A percentile compares a stretch with the other conserved stretches of the same genome.
Conservation (phyloP, 129 eudicot species). For the Helianthus annuus region HanXRQr2.0-SUNRISE NC_035436.2:4054739-4055238, state of each 20-base stretch:
- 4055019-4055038: conserved; percentile 1
- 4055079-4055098: neutral
- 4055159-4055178: neutral
- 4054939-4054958: neutral
- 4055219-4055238: conserved; percentile 17
- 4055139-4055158: neutral
- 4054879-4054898: neutral
- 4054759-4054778: conserved; percentile 4
- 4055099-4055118: conserved; percentile 6
- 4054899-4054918: neutral
- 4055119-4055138: neutral
- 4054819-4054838: neutral
- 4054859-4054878: neutral
- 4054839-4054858: conserved; percentile 13
- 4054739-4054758: neutral
- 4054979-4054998: neutral
- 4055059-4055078: neutral
- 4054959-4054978: neutral
- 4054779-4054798: neutral
- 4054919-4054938: neutral
- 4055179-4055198: conserved; percentile 20
- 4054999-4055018: conserved; percentile 3
- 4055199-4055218: conserved; percentile 14
- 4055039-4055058: neutral
- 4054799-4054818: neutral